phyloP scores from a whole-genome alignment of 2,329 filamentous ascomycete species.

The Sordariomycetes sp. region DNA sequence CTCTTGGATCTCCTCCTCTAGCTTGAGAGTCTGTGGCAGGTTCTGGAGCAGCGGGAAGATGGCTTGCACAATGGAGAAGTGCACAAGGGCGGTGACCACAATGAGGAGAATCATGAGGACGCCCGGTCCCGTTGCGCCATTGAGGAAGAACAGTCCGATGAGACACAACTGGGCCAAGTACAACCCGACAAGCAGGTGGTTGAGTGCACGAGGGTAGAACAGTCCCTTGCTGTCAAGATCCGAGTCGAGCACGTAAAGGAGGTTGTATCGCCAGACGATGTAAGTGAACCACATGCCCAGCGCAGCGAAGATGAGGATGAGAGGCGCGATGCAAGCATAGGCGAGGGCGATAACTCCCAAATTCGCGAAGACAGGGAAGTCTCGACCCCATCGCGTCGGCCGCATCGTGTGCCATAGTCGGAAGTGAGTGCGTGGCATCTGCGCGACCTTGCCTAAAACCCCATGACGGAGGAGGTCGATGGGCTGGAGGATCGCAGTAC shows the following conservation, averaged over 20 bases:
- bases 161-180: conserved; percentile 78
- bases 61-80: conserved; percentile 63
- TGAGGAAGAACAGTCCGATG: conserved; percentile 74
- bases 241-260: conserved; percentile 78
- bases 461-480: conserved; percentile 48
- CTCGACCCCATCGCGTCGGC: conserved; percentile 73
- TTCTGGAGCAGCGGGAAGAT: conserved; percentile 69
- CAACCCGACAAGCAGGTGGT: conserved; percentile 75
- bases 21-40: conserved; percentile 62
- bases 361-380: conserved; percentile 74
- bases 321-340: conserved; percentile 78
- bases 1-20: conserved; percentile 38
- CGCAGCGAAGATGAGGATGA: conserved; percentile 75
- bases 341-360: conserved; percentile 74
- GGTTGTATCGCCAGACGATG: conserved; percentile 80
- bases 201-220: conserved; percentile 77
- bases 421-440: conserved; percentile 74
- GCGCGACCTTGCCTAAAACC: conserved; percentile 63
- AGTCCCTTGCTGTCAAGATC: conserved; percentile 80
- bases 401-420: conserved; percentile 65
- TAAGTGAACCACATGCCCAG: conserved; percentile 76
- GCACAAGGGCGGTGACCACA: conserved; percentile 67
- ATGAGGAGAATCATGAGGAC: conserved; percentile 70
- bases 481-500: conserved; percentile 63
- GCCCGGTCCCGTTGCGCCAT: conserved; percentile 56